Conservation (phyloP, 768 basidiomycete genomes). For the Sporobolomyces phaffii region DNA sequence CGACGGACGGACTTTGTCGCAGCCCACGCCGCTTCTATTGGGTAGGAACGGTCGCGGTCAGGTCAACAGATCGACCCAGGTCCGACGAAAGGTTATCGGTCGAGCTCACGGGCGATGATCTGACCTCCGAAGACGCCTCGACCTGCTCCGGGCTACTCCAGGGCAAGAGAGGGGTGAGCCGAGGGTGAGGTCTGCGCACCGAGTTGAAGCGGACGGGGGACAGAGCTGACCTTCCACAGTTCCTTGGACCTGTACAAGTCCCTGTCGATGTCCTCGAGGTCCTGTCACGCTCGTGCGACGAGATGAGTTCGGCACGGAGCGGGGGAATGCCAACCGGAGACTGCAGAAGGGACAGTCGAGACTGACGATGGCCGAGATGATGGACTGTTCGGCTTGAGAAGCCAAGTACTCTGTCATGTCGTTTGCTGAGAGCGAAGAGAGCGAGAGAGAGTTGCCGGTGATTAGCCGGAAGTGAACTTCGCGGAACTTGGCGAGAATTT, state of each 20-base stretch:
- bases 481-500: too few species aligned
- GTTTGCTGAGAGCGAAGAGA: neutral
- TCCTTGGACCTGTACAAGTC: slow-evolving; percentile 34
- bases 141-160: slow-evolving; percentile 13
- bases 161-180: neutral
- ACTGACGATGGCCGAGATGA: slow-evolving; percentile 27
- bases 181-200: neutral
- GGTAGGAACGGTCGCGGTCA: too few species aligned
- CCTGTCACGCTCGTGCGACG: neutral
- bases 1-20: slow-evolving; percentile 32
- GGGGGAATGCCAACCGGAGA: neutral
- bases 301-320: too few species aligned
- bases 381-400: slow-evolving; percentile 3
- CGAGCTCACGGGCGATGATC: slow-evolving; percentile 39
- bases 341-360: neutral
- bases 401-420: neutral
- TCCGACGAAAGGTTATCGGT: too few species aligned
- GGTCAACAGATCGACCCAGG: too few species aligned
- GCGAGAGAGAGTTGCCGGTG: neutral
- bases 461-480: neutral
- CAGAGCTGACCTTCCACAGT: slow-evolving; percentile 35
- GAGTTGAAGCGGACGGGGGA: neutral
- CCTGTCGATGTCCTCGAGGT: slow-evolving; percentile 34
- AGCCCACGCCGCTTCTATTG: slow-evolving; percentile 36
- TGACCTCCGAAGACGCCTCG: slow-evolving; percentile 41